Base-by-base conservation (phyloP, 768 basidiomycete species). In the Tylopilus subfusipes region DNA sequence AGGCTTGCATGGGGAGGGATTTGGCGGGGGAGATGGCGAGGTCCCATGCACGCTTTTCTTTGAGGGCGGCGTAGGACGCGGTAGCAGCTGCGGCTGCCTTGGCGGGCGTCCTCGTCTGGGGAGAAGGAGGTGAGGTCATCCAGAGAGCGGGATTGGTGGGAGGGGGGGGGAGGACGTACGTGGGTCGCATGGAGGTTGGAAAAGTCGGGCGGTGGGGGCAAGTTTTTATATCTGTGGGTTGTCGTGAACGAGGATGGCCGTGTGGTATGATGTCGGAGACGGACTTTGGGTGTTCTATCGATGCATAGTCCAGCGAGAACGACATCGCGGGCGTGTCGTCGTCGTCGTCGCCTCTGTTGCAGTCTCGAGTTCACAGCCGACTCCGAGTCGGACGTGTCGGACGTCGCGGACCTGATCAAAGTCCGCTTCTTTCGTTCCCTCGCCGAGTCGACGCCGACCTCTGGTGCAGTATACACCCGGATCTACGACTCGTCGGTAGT, bases 1-100 rank as follows among this genome's bases (percentile, higher is more conserved):
- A 89, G 5, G 88, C 93, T 66, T 98, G 93, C 95, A 97, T 97
- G 4, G 94, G 94, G 25, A 98, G 78, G 14, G 85, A 84, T 72
- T 98, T 97, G 31, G 90, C 91, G 1, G 94, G 94, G 4, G 82
- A 76, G 46, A 86, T 80, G 36, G 92, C 92, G 39, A 90, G 77
- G 57, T 93, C 90, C 88, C 92, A 91, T 40, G 92, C 92, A 25
- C 90, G 84, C 63, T 81, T 85, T 58, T 82, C 82, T 67, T 92
- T 91, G 55, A 93, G 75, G 22, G 73, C 69, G 58, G 86, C 81
- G 60, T 90, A 84, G 4, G 83, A 82, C 5, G 79, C 71, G 0
- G 77, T 62, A 0, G 70, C 61, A 0, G 73, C 53, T 0, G 71
- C 53, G 42, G 63, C 54, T 58, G 72, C 59, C 68, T 82, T 69